Evolutionary conservation across 2,329 filamentous ascomycete species (phyloP).

Genomic region (Colletotrichum neosansevieriae): DNA sequence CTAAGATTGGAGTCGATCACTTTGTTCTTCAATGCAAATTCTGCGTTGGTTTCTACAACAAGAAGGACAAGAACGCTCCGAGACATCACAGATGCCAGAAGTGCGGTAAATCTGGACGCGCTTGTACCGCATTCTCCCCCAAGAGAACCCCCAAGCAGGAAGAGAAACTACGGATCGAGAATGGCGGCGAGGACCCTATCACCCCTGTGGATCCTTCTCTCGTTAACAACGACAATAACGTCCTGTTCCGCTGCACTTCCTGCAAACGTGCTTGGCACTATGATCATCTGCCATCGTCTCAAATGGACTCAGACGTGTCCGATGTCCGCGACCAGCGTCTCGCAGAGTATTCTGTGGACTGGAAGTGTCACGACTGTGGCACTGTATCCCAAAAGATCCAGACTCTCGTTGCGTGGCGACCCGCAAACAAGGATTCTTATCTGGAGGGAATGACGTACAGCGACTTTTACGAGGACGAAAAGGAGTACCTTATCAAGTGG

Average conservation of each 20-base stretch:
- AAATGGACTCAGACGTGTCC: slow-evolving; percentile 30
- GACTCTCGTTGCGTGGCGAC: slow-evolving; percentile 89
- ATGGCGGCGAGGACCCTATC: slow-evolving; percentile 82
- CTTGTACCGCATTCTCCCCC: slow-evolving; percentile 81
- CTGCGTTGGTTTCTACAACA: slow-evolving; percentile 77
- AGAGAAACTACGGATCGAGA: slow-evolving; percentile 83
- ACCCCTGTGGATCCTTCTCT: slow-evolving; percentile 70
- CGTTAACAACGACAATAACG: slow-evolving; percentile 79
- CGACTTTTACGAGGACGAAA: slow-evolving; percentile 74
- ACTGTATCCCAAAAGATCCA: slow-evolving; percentile 76
- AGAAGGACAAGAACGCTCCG: slow-evolving; percentile 78
- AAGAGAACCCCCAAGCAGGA: slow-evolving; percentile 83
- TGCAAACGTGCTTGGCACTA: slow-evolving; percentile 88
- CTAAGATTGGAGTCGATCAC: slow-evolving; percentile 80
- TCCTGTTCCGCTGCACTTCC: slow-evolving; percentile 84
- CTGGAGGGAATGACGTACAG: slow-evolving; percentile 62
- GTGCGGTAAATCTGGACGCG: slow-evolving; percentile 73
- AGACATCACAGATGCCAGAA: slow-evolving; percentile 77
- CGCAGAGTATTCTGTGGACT: slow-evolving; percentile 78
- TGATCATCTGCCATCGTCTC: slow-evolving; percentile 72
- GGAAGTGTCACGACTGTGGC: slow-evolving; percentile 84
- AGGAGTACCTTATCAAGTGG: slow-evolving; percentile 95
- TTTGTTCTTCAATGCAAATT: slow-evolving; percentile 93
- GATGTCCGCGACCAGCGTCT: slow-evolving; percentile 72
- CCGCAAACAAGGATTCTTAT: slow-evolving; percentile 69